Base-by-base conservation (phyloP, 352 stramenopile genomes). In the Pythium angustatum region DNA sequence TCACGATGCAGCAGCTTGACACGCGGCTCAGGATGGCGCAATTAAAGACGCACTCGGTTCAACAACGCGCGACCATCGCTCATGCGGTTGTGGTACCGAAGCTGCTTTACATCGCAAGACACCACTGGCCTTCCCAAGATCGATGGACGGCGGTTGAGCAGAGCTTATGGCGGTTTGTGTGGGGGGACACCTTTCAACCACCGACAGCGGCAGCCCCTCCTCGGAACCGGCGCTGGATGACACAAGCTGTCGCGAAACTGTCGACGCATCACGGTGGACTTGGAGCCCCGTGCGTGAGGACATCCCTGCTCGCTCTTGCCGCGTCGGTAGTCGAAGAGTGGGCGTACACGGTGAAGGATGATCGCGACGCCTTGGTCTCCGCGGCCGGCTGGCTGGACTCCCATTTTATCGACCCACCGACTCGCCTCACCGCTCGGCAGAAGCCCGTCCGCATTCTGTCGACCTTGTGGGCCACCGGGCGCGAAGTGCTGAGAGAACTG, bases 21-120 rank as follows among this genome's bases (percentile, higher is more conserved):
- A 19, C 26, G 0, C 40, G 52, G 0, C 34, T 62, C 11, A 3
- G 17, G 1, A n/a, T 68, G 41, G 61, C 61, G 8, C 8, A 36
- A 17, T n/a, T 34, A 3, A 68, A 68, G 34, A 68, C 52, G 6
- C 33, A 56, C 41, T 58, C n/a, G 2, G 30, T 51, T 2, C 6
- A 17, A 15, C 51, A 68, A 21, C 50, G 61, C 1, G 41, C 45
- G 9, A 3, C 8, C 22, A 4, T 68, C 1, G 61, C 36, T 0
- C 19, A 52, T 2, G 61, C 61, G 11, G 51, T 68, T 2, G 26
- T 57, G n/a, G 24, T 68, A 9, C 61, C 52, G 1, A 68, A 68
- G 27, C 7, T 57, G 10, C 61, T 61, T 0, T 68, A 52, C 22
- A 36, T 68, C 22, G 52, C 51, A 4, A 26, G 52, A 0, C 61